phyloP scores from a whole-genome alignment of 2,329 filamentous ascomycete genomes.

The Ciborinia camelliae region DNA sequence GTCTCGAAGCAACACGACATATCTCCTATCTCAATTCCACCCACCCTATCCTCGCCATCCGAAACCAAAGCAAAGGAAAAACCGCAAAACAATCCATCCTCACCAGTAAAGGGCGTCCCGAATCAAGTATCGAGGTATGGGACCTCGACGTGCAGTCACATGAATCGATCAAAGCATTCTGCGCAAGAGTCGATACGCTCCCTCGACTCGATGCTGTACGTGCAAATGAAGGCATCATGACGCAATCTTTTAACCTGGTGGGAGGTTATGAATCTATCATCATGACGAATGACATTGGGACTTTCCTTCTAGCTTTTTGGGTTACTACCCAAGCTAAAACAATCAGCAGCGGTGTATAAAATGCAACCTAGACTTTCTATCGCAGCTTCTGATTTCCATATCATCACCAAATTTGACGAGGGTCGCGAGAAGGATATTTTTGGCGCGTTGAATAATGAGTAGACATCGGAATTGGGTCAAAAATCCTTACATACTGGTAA shows the following conservation, averaged over 20 bases:
- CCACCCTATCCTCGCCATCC: slow-evolving; percentile 44
- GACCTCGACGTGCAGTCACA: slow-evolving; percentile 24
- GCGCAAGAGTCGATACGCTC: slow-evolving; percentile 31
- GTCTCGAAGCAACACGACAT: slow-evolving; percentile 40
- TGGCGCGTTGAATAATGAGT: slow-evolving; percentile 23
- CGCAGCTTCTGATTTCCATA: slow-evolving; percentile 27
- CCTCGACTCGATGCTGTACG: slow-evolving; percentile 45
- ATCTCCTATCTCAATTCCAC: slow-evolving; percentile 36
- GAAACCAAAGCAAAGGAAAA: slow-evolving; percentile 40
- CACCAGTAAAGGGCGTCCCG: slow-evolving; percentile 18
- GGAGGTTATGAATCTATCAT: slow-evolving; percentile 30
- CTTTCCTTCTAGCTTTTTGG: slow-evolving; percentile 31
- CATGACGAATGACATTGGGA: slow-evolving; percentile 34
- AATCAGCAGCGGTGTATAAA: slow-evolving; percentile 19
- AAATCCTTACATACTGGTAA: background rate
- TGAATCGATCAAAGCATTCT: slow-evolving; percentile 25
- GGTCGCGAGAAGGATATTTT: slow-evolving; percentile 28
- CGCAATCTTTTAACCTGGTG: background rate
- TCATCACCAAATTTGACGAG: slow-evolving; percentile 28
- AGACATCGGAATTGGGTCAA: slow-evolving; percentile 12
- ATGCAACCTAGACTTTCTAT: slow-evolving; percentile 25
- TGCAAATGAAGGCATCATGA: slow-evolving; percentile 36
- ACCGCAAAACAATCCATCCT: slow-evolving; percentile 36
- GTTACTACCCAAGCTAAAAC: slow-evolving; percentile 32
- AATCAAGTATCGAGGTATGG: slow-evolving; percentile 28